These are phyloP conservation scores for Lyophyllum shimeji DNA, from an alignment of 768 basidiomycete species.

Conservation along the genomic window DNA sequence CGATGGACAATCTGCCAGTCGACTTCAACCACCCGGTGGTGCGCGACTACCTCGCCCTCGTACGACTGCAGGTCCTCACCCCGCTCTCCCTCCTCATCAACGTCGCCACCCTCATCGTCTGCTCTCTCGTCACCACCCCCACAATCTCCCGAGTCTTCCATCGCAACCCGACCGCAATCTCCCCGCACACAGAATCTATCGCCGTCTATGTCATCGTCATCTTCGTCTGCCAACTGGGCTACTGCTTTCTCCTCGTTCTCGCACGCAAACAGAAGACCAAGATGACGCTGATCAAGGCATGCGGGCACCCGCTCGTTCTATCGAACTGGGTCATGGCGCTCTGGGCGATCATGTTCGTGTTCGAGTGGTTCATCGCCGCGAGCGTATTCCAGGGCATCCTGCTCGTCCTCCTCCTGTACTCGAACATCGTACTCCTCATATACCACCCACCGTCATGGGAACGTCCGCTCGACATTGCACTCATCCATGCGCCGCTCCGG, in stretches of 20 bases:
- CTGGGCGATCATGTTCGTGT: conserved; percentile 78
- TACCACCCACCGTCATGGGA: conserved; percentile 62
- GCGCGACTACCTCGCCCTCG: conserved; percentile 63
- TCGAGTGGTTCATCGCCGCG: conserved; percentile 74
- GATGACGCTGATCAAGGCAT: conserved; percentile 70
- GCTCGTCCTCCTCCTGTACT: conserved; percentile 70
- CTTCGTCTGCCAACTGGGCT: conserved; percentile 73
- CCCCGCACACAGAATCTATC: conserved; percentile 65
- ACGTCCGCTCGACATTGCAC: conserved; percentile 72
- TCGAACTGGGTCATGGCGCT: conserved; percentile 79
- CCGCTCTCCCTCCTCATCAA: conserved; percentile 83
- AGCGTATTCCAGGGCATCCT: conserved; percentile 75
- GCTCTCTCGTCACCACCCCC: conserved; percentile 65
- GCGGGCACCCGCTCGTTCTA: conserved; percentile 75
- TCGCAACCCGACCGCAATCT: conserved; percentile 66
- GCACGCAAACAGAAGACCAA: conserved; percentile 80
- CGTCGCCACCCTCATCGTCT: conserved; percentile 70
- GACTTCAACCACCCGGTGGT: conserved; percentile 63
- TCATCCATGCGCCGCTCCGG: conserved; percentile 87
- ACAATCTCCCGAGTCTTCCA: conserved; percentile 45
- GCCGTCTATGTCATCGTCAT: conserved; percentile 60
- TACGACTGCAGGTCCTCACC: conserved; percentile 82
- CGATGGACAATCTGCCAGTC: conserved; percentile 58
- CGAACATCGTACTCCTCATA: conserved; percentile 73
- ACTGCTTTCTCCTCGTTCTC: conserved; percentile 75